Base-by-base conservation (phyloP, 345 rosid genomes). In the Arabidopsis suecica region DNA sequence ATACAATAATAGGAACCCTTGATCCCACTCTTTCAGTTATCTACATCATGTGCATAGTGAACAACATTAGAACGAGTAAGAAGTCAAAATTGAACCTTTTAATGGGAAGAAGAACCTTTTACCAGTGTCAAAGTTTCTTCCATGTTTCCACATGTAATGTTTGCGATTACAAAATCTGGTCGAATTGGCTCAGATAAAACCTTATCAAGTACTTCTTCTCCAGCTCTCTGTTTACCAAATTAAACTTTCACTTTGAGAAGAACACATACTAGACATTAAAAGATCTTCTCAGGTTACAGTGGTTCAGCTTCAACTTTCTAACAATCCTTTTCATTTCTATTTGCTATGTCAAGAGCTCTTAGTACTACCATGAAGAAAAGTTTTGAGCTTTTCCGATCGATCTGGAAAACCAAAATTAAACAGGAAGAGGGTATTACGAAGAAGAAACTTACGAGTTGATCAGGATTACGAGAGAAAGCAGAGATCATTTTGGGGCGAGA, bases 121-220 rank as follows among this genome's bases (percentile, higher is more conserved):
- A 61, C 56, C 12, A 65, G 25, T 51, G 61, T 79, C 53, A 54
- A 79, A 55, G 81, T 69, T 36, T 54, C 53, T 33, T 71, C 72
- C 86, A 69, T 82, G 83, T 73, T 66, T 36, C 67, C 59, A 58
- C 56, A 40, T 33, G 84, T 78, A 56, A 85, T 72, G 34, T 77
- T 79, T 18, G 87, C 88, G 10, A 85, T 78, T 3, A 78, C 88
- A 61, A 90, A 90, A 65, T 87, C 81, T 6, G 93, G 93, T 40
- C 85, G 78, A 48, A 90, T 86, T 0, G 96, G 93, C 74, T 84
- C 69, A 1, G 87, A 80, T 9, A 90, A 82, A 63, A 83, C 90
- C 80, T 88, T 82, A 10, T 86, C 91, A 53, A 87, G 55, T 44
- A 86, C 90, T 81, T 90, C 91, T 55, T 73, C 69, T 60, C 81